Base-by-base conservation (phyloP, 257 asterid genomes). In the Solanum corneliomulleri region DNA sequence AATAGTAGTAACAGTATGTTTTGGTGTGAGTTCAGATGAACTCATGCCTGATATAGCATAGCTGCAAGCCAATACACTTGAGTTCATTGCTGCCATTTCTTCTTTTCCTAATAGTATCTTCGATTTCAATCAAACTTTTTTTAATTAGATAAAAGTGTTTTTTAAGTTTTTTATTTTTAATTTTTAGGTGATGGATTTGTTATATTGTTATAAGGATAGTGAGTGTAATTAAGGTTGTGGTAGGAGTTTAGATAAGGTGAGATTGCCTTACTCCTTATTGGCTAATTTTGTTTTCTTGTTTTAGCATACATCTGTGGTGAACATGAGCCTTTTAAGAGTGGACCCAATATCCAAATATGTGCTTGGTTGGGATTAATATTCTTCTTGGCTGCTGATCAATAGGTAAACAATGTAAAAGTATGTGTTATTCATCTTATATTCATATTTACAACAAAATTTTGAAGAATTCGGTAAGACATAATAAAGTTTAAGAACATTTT, bases 171-270 rank as follows among this genome's bases (percentile, higher is more conserved):
- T 90, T 33, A 33, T 33, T 49, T 90, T 15, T 78, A 87, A 87
- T 84, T 37, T 37, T 37, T 37, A 5, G 85, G 44, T 84, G 90
- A 91, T 62, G 85, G 27, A 31, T 70, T 49, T 81, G 87, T 66
- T 85, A 87, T 84, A 82, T 85, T 33, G 82, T 60, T 25, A 69
- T 88, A 92, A 71, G 89, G 93, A 89, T 85, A 60, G 90, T 58
- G 91, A 84, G 80, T 82, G 91, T 29, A 91, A 89, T 80, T 41
- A 64, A 83, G 93, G 89, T 68, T 93, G 98, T 94, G 98, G 98
- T 89, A 91, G 94, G 94, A 91, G 96, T 94, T 97, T 93, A 97
- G 99, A 97, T 97, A 96, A 97, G 98, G 99, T 94, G 94, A 94
- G 99, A 94, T 95, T 95, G 93, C 98, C 93, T 92, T 93, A 87